Evolutionary conservation across 1,139 yeast genomes (phyloP).

Genomic region (Lodderomyces oxycetoniae): DNA sequence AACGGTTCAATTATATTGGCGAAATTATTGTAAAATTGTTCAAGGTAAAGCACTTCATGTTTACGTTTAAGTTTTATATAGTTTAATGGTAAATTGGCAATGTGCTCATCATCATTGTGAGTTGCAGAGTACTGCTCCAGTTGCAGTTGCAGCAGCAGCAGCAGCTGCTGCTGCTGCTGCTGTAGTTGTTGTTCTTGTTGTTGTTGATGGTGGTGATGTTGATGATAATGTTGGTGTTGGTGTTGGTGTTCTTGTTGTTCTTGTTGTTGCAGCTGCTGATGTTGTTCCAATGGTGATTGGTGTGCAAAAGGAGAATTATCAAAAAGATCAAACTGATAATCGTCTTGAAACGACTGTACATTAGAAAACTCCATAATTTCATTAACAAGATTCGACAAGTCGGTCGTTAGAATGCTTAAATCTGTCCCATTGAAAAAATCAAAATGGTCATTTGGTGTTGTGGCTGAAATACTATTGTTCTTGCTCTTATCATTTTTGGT

Average conservation of each 20-base stretch:
- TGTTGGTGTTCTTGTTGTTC: neutral
- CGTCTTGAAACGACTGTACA: conserved; percentile 7
- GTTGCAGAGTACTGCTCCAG: neutral
- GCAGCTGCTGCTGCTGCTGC: neutral
- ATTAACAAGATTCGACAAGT: conserved; percentile 29
- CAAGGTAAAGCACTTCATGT: conserved; percentile 43
- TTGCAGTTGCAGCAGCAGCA: neutral
- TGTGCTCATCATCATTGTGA: conserved; percentile 8
- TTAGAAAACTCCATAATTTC: conserved; percentile 26
- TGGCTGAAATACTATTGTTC: neutral
- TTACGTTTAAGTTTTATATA: conserved; percentile 29
- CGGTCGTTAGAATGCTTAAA: conserved; percentile 26
- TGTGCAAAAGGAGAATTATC: conserved; percentile 3
- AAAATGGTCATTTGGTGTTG: conserved; percentile 3
- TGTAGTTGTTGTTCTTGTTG: neutral
- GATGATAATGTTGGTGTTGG: conserved; percentile 1
- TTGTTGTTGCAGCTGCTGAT: neutral
- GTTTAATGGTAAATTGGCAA: conserved; percentile 13
- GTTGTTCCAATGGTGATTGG: neutral
- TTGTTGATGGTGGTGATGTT: neutral
- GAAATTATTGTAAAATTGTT: conserved; percentile 51
- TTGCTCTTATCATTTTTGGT: no score
- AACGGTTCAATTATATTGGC: conserved; percentile 54
- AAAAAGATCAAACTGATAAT: conserved; percentile 12
- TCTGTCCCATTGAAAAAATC: conserved; percentile 17